Base-by-base conservation (phyloP, 441 rosid species). In the Erodium chrysanthum region DNA sequence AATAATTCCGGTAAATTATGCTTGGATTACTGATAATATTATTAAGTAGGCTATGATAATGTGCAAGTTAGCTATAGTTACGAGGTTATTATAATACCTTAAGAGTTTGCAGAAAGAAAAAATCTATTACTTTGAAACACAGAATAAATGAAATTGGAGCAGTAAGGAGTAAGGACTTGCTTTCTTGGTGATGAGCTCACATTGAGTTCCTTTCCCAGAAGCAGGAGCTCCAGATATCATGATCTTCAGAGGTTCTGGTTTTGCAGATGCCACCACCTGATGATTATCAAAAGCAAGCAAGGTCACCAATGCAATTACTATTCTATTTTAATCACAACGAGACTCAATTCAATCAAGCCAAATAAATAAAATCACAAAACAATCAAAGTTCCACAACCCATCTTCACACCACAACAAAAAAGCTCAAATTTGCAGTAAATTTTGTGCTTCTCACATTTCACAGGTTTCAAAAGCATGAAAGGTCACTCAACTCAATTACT, bases 181-280 rank as follows among this genome's bases (percentile, higher is more conserved):
- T 15, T 50, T 50, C 58, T 50, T 50, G 58, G 58, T 50, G 58
- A 50, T 50, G 58, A 91, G 74, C 67, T 91, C 96, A 72, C 96
- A 86, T 70, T 91, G 98, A 68, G 98, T 85, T 65, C 98, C 96
- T 81, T 91, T 93, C 52, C 98, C 97, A 1, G 93, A 93, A 4
- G 96, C 96, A 0, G 97, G 92, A 17, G 97, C 96, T 17, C 98
- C 97, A 0, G 96, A 89, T 69, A 94, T 89, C 96, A 94, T 94
- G 67, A 94, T 92, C 77, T 88, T 91, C 78, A 93, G 52, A 0
- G 97, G 88, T 76, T 88, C 86, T 50, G 22, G 58, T 50, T 50
- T 50, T 17, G 58, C 58, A 50, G 21, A 50, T 5, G 58, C 58
- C 58, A 50, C 58, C 58, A 50, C 58, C 58, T 50, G 58, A n/a